Evolutionary conservation across 129 eudicot species (phyloP), one percentile per base, ranked within the genome.

Genomic region (Scalesia atractyloides): DNA sequence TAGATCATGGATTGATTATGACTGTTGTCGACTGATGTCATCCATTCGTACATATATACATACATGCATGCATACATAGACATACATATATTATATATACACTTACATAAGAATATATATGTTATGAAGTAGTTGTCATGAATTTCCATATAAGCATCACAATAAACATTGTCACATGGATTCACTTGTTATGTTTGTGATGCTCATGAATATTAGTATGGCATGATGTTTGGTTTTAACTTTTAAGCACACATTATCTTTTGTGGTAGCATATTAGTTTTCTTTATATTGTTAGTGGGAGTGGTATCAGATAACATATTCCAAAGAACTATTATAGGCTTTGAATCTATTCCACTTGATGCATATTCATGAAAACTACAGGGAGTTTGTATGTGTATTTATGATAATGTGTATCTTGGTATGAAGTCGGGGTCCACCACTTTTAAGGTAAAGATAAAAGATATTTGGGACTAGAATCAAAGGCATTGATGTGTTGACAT

Each of bases 281-380:
- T 48, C 41, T 47, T 19, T 18, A 17, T 53, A 52, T 53, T 39
- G 54, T 54, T 56, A 54, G 75, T 70, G 74, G 64, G 53, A 70
- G 39, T 54, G 54, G 66, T 50, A 47, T 70, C 75, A 56, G 2
- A 37, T 54, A 54, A 39, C 17, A 37, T 57, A 36, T 70, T 56
- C 66, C 53, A 12, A 56, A 37, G 7, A 18, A 51, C 50, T 18
- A 44, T 20, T 41, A 9, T 49, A 7, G 49, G 7, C 33, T 39
- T 39, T 71, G 22, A 56, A 56, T 54, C 46, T 37, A 37, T 56
- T n/a, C 75, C 66, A 56, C n/a, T 54, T 54, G 7, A 20, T 71
- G 76, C 58, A 71, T 56, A 39, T 53, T 54, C 41, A 37, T 56
- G 39, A 56, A 57, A 71, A 7, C 14, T 51, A 46, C 19, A 10